Conservation (phyloP, 371 early-diverging fungal genomes). For the Rhizopus microsporus region DNA sequence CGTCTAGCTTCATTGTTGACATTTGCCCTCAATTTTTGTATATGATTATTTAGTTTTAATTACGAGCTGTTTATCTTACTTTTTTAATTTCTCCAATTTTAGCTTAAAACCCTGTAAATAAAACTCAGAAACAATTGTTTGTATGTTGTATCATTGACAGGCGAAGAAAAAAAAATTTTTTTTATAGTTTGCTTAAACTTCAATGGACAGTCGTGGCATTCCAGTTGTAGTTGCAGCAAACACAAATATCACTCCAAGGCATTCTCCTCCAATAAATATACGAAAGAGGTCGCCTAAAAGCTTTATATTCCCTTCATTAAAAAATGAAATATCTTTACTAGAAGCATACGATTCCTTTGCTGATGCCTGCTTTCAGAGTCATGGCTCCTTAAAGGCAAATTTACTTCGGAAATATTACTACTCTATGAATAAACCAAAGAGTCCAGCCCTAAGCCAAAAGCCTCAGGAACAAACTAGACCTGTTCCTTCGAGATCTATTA, state of each 20-base stretch:
- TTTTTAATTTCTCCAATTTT: too few species aligned
- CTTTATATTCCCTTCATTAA: slow-evolving; percentile 3
- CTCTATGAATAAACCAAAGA: not conserved
- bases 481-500: too few species aligned
- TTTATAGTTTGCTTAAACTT: not conserved
- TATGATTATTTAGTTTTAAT: too few species aligned
- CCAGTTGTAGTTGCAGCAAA: slow-evolving; percentile 20
- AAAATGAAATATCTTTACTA: slow-evolving; percentile 18
- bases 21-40: too few species aligned
- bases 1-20: too few species aligned
- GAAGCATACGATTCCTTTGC: slow-evolving; percentile 28
- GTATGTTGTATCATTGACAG: too few species aligned
- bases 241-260: slow-evolving; percentile 7
- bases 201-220: slow-evolving; percentile 31
- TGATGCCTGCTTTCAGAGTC: slow-evolving; percentile 20
- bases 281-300: slow-evolving; percentile 2
- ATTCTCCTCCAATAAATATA: slow-evolving; percentile 6
- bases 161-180: too few species aligned
- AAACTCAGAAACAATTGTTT: too few species aligned
- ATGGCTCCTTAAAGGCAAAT: not conserved
- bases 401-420: not conserved
- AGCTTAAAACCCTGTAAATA: too few species aligned
- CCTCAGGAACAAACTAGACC: not conserved
- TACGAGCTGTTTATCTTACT: too few species aligned
- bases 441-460: not conserved